phyloP scores from a whole-genome alignment of 192 early-diverging fungal genomes.

The Coemansia sp. region DNA sequence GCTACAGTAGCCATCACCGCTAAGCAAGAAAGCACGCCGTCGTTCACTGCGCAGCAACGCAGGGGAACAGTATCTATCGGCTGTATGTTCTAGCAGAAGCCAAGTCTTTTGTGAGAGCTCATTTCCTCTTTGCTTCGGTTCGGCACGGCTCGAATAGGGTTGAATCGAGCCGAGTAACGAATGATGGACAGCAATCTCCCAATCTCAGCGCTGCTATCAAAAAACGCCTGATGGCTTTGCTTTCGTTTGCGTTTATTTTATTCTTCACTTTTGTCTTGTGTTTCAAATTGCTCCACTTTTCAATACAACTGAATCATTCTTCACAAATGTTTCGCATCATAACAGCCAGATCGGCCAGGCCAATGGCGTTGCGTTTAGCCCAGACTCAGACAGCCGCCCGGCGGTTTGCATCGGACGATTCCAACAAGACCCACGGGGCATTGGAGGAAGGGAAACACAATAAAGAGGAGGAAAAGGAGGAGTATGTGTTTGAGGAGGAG shows the following conservation, averaged over 20 bases:
- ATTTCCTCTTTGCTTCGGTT: neutral
- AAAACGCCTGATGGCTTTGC: no score
- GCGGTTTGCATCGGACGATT: conserved; percentile 41
- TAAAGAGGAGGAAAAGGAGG: conserved; percentile 16
- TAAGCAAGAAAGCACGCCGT: neutral
- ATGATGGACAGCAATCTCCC: no score
- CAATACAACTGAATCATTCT: neutral
- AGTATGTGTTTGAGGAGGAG: conserved; percentile 36
- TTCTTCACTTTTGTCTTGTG: neutral
- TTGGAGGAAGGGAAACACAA: neutral
- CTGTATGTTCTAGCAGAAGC: neutral
- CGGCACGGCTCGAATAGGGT: neutral
- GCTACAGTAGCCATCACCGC: neutral
- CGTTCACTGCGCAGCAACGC: neutral
- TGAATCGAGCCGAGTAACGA: no score
- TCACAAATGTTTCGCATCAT: conserved; percentile 38
- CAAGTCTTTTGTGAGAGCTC: no score
- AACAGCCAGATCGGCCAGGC: conserved; percentile 24
- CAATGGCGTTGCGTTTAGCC: conserved; percentile 14
- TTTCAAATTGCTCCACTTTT: conserved; percentile 1
- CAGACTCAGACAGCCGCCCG: conserved; percentile 23
- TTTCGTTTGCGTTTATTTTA: neutral
- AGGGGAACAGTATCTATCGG: neutral
- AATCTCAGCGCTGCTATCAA: no score
- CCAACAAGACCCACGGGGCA: conserved; percentile 10